Evolutionary conservation across 805 yeast genomes (phyloP).

Genomic region (Metschnikowia similis): DNA sequence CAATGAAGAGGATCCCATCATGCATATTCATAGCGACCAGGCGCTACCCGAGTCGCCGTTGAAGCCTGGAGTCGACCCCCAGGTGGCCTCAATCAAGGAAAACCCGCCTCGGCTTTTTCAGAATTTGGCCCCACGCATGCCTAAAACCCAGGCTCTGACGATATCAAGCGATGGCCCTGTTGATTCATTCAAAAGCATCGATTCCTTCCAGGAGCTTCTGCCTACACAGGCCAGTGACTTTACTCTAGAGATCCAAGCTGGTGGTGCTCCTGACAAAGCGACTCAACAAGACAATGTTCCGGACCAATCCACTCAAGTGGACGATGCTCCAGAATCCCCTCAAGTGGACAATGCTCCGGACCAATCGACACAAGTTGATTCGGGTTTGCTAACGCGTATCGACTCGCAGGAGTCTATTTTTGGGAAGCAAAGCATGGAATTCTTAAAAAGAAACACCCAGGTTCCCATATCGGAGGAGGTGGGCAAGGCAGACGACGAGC

Average conservation of each 20-base stretch:
- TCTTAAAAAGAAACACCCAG: constrained; percentile 1
- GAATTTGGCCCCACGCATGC: constrained; percentile 25
- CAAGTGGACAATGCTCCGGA: constrained; percentile 13
- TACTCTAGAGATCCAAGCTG: constrained; percentile 3
- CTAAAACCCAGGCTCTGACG: not conserved
- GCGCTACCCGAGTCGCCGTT: constrained; percentile 11
- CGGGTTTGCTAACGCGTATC: constrained; percentile 4
- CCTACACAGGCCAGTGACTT: constrained; percentile 13
- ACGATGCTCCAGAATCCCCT: not conserved
- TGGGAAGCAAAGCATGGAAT: not conserved
- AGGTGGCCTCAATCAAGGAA: constrained; percentile 1
- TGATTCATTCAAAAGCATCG: not conserved
- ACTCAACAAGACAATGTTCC: constrained; percentile 16
- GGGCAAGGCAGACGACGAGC: constrained; percentile 7
- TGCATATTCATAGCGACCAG: constrained; percentile 15
- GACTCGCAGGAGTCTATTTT: not conserved
- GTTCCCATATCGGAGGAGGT: not conserved
- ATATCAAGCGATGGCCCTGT: not conserved
- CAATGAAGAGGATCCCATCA: constrained; percentile 12
- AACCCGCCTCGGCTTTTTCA: constrained; percentile 19
- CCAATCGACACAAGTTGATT: constrained; percentile 8
- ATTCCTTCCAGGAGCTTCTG: constrained; percentile 20
- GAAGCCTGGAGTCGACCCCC: not conserved
- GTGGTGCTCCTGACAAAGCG: no score
- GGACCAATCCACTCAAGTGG: not conserved